Evolutionary conservation across 2,329 filamentous ascomycete genomes (phyloP).

Genomic region (Penicillium sp.): DNA sequence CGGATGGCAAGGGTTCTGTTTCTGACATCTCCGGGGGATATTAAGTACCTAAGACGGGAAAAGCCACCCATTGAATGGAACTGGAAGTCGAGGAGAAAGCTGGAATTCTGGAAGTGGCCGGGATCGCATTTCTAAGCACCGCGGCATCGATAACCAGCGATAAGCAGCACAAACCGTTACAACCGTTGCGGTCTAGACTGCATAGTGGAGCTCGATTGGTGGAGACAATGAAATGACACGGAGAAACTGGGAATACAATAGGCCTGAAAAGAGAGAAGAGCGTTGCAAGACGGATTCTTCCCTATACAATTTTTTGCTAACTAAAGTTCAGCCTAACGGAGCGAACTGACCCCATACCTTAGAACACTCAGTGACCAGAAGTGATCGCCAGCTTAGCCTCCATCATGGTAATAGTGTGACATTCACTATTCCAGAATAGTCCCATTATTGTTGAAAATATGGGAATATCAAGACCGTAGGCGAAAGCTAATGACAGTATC

Average conservation of each 20-base stretch:
- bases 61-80: background rate
- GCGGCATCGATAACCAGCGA: background rate
- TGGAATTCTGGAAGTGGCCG: background rate
- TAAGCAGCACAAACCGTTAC: conserved; percentile 2
- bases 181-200: background rate
- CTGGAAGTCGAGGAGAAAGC: background rate
- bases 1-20: conserved; percentile 8
- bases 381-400: no score
- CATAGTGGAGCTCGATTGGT: background rate
- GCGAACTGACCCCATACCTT: no score
- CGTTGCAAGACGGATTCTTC: no score
- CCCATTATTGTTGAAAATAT: no score
- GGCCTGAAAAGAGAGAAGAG: no score
- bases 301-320: no score
- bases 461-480: no score
- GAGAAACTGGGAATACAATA: background rate
- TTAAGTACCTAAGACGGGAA: background rate
- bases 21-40: conserved; percentile 7
- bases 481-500: no score
- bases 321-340: no score
- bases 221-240: background rate
- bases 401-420: no score
- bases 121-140: conserved; percentile 20
- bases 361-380: no score
- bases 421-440: no score